These are phyloP conservation scores for Lepiota brunneoincarnata DNA, from an alignment of 768 basidiomycete species.

Conservation along the genomic window DNA sequence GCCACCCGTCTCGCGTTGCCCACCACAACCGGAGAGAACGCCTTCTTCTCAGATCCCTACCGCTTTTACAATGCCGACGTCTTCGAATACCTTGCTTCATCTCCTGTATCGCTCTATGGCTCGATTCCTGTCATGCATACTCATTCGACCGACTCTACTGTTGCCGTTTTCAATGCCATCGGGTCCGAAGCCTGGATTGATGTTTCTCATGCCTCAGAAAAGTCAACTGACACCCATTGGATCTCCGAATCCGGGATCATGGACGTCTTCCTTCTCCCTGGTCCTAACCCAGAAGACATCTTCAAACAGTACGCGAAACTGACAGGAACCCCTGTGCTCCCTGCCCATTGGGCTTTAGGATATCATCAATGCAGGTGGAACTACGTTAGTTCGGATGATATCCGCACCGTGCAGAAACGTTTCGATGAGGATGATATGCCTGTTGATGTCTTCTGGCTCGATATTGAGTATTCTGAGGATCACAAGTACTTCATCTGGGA, in stretches of 20 bases:
- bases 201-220: slow-evolving; percentile 63
- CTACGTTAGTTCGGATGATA: slow-evolving; percentile 87
- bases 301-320: slow-evolving; percentile 84
- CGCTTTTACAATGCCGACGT: slow-evolving; percentile 94
- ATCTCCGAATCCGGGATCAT: slow-evolving; percentile 96
- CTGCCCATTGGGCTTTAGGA: slow-evolving; percentile 86
- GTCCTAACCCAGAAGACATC: slow-evolving; percentile 78
- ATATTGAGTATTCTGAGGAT: slow-evolving; percentile 92
- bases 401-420: slow-evolving; percentile 76
- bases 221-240: slow-evolving; percentile 90
- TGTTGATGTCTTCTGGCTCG: slow-evolving; percentile 95
- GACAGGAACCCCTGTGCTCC: slow-evolving; percentile 86
- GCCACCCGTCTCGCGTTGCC: slow-evolving; percentile 89
- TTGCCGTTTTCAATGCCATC: slow-evolving; percentile 85
- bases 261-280: slow-evolving; percentile 91
- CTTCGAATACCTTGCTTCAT: slow-evolving; percentile 89
- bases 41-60: slow-evolving; percentile 86
- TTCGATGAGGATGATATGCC: slow-evolving; percentile 97
- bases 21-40: slow-evolving; percentile 75
- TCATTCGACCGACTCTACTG: slow-evolving; percentile 82
- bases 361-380: slow-evolving; percentile 99
- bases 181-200: slow-evolving; percentile 97
- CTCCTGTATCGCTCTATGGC: slow-evolving; percentile 82
- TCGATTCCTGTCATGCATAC: slow-evolving; percentile 93
- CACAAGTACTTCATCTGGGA: slow-evolving; percentile 99